phyloP scores from a whole-genome alignment of 805 yeast genomes.

The Maudiozyma bulderi region DNA sequence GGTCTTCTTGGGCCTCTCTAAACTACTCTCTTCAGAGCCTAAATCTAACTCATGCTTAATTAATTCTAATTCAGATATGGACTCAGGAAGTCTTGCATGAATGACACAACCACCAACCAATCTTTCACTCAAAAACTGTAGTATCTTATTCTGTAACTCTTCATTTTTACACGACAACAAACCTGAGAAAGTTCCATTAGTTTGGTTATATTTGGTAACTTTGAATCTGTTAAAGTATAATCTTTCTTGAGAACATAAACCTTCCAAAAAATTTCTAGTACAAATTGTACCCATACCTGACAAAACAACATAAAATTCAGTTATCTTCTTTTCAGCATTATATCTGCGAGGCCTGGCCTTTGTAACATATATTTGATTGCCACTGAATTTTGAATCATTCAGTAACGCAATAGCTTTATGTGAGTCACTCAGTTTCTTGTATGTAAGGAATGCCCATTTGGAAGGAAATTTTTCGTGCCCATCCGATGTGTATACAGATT shows the following conservation, averaged over 20 bases:
- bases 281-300: conserved; percentile 23
- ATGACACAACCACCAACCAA: conserved; percentile 23
- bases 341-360: conserved; percentile 14
- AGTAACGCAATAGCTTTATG: conserved; percentile 28
- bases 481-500: conserved; percentile 28
- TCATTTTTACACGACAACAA: conserved; percentile 15
- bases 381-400: conserved; percentile 24
- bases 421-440: conserved; percentile 31
- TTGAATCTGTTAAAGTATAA: conserved; percentile 4
- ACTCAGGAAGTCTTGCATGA: background rate
- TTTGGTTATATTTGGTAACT: conserved; percentile 1
- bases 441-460: conserved; percentile 35
- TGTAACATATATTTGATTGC: conserved; percentile 17
- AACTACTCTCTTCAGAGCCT: background rate
- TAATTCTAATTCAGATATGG: background rate
- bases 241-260: conserved; percentile 18
- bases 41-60: background rate
- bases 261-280: conserved; percentile 20
- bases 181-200: conserved; percentile 19
- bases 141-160: conserved; percentile 15
- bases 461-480: conserved; percentile 16
- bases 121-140: conserved; percentile 15
- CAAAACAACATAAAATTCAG: conserved; percentile 11
- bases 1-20: background rate
- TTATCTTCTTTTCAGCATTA: conserved; percentile 4